Conservation (phyloP, 2,329 filamentous ascomycete genomes). For the Dichotomopilus funicola region DNA sequence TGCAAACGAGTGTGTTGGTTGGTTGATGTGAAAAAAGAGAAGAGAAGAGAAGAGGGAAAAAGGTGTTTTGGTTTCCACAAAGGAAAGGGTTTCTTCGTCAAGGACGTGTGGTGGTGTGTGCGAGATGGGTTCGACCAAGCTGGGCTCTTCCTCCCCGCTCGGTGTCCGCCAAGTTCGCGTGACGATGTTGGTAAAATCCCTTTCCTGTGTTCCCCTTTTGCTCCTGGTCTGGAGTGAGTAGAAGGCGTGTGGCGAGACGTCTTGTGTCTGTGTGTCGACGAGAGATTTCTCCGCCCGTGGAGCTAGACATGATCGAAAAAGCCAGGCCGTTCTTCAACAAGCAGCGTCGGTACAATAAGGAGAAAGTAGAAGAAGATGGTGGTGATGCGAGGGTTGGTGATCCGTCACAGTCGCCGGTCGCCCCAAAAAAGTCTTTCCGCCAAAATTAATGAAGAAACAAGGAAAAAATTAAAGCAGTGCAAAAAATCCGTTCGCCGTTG, state of each 20-base stretch:
- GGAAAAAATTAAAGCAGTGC: conserved; percentile 9
- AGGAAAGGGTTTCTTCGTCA: conserved; percentile 14
- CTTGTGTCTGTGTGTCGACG: conserved; percentile 11
- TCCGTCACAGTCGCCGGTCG: conserved; percentile 5
- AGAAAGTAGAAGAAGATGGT: conserved; percentile 15
- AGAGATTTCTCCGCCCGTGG: conserved; percentile 20
- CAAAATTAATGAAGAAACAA: conserved; percentile 2
- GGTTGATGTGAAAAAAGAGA: background rate
- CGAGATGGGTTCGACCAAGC: conserved; percentile 4
- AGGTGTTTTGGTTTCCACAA: conserved; percentile 9
- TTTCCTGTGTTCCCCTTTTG: conserved; percentile 10
- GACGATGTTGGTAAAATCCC: conserved; percentile 7
- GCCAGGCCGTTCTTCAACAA: background rate
- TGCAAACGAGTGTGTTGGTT: background rate
- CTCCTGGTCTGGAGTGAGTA: no score
- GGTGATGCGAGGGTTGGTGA: conserved; percentile 2
- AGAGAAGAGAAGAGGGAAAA: no score
- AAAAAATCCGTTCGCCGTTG: conserved; percentile 17
- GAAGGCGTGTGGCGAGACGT: conserved; percentile 1
- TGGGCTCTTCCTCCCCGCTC: conserved; percentile 19
- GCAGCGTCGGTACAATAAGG: conserved; percentile 8
- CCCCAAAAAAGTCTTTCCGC: background rate
- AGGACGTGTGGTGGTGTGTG: conserved; percentile 11
- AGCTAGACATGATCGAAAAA: conserved; percentile 1
- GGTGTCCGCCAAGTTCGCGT: conserved; percentile 4